These are phyloP conservation scores for Mycena olivaceomarginata DNA, from an alignment of 768 basidiomycete species.

Conservation along the genomic window DNA sequence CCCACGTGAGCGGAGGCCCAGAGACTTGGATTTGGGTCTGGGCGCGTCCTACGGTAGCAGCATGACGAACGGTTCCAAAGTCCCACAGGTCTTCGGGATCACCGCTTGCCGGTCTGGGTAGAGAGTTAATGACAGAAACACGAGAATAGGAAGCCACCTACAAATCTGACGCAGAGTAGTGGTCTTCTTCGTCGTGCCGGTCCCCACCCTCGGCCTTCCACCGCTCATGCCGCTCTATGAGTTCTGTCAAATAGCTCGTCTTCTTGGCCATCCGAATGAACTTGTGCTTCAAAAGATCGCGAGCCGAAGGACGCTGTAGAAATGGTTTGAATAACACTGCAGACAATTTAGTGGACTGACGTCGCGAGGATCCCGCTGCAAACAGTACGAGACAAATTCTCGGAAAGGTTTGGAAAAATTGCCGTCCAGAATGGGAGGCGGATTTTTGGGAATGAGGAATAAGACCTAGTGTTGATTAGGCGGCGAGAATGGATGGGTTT, in stretches of 20 bases:
- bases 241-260: constrained; percentile 94
- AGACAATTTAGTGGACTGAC: constrained; percentile 64
- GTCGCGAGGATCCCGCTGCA: constrained; percentile 95
- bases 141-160: constrained; percentile 57
- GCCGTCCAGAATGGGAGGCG: constrained; percentile 92
- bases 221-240: constrained; percentile 95
- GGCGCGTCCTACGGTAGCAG: constrained; percentile 82
- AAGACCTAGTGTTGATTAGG: constrained; percentile 79
- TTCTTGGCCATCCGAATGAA: constrained; percentile 97
- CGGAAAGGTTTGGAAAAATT: constrained; percentile 95
- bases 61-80: constrained; percentile 95
- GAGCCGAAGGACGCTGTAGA: constrained; percentile 91
- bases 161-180: constrained; percentile 77
- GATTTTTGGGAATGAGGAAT: constrained; percentile 98
- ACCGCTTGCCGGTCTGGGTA: constrained; percentile 67
- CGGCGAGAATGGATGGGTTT: not conserved
- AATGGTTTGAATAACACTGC: constrained; percentile 41
- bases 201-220: constrained; percentile 95
- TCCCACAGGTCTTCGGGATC: constrained; percentile 96
- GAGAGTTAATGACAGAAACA: not conserved
- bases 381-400: constrained; percentile 94
- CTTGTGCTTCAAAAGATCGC: constrained; percentile 96
- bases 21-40: constrained; percentile 74
- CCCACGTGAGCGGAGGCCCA: constrained; percentile 87
- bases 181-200: constrained; percentile 82